Conservation (phyloP, 1,284 basidiomycete genomes). For the Papiliotrema laurentii region DNA sequence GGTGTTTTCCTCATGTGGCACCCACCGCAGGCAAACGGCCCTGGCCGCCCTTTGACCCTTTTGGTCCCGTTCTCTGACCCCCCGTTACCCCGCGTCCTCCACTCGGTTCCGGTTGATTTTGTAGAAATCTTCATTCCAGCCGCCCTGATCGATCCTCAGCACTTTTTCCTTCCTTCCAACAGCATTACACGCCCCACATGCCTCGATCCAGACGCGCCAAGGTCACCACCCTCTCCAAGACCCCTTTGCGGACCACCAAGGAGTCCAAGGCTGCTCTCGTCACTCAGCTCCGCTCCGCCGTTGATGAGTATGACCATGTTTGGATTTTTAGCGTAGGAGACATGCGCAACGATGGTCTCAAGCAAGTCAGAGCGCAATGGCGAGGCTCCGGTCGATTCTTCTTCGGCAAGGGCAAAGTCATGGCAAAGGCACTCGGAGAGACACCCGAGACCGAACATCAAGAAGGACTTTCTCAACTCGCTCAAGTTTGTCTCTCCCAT, state of each 20-base stretch:
- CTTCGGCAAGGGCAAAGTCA: slow-evolving; percentile 86
- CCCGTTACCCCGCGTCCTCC: too few relatives aligned
- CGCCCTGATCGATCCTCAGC: too few relatives aligned
- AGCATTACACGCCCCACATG: slow-evolving; percentile 54
- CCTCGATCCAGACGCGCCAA: slow-evolving; percentile 83
- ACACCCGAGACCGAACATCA: slow-evolving; percentile 82
- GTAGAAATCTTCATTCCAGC: neutral
- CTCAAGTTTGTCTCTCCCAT: slow-evolving; percentile 57
- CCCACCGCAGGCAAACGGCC: too few relatives aligned
- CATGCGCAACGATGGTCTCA: slow-evolving; percentile 91
- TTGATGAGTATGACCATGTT: slow-evolving; percentile 85
- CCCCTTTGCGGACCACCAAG: slow-evolving; percentile 53
- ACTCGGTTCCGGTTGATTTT: too few relatives aligned
- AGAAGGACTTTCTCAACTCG: slow-evolving; percentile 71
- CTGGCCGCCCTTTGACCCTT: neutral
- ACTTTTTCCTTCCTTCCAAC: neutral
- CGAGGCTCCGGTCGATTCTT: slow-evolving; percentile 89
- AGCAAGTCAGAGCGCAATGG: slow-evolving; percentile 91
- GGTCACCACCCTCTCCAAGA: slow-evolving; percentile 58
- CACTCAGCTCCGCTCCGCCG: slow-evolving; percentile 60
- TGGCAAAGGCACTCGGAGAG: slow-evolving; percentile 92
- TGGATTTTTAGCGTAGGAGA: slow-evolving; percentile 93
- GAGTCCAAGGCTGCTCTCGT: slow-evolving; percentile 78
- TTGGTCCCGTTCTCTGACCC: neutral
- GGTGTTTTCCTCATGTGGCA: too few relatives aligned